Evolutionary conservation across 345 rosid species (phyloP).

Genomic region (Eucalyptus microcorys): DNA sequence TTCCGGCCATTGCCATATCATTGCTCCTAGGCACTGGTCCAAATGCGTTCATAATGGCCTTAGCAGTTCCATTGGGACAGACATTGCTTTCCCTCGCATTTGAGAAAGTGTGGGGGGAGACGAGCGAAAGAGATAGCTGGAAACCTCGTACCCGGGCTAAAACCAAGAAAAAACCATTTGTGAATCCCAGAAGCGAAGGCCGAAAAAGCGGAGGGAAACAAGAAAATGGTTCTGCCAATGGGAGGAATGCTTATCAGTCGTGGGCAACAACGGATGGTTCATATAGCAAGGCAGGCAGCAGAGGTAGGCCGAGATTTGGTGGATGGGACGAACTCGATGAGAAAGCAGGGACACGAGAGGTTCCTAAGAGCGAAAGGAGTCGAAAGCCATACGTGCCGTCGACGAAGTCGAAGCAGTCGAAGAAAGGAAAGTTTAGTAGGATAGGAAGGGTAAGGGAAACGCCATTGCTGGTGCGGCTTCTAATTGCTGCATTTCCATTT

Average conservation of each 20-base stretch:
- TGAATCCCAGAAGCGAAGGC: constrained; percentile 6
- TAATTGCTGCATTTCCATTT: constrained; percentile 70
- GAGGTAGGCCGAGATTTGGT: constrained; percentile 21
- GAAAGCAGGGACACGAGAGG: constrained; percentile 3
- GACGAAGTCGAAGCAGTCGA: constrained; percentile 8
- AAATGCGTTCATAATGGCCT: constrained; percentile 72
- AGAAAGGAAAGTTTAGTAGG: constrained; percentile 25
- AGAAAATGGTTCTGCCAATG: constrained; percentile 9
- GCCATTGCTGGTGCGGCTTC: constrained; percentile 50
- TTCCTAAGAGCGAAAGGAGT: neutral
- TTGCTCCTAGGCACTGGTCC: constrained; percentile 68
- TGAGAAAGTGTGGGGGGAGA: constrained; percentile 40
- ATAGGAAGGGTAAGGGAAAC: constrained; percentile 51
- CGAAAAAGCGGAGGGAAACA: constrained; percentile 7
- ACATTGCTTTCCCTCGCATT: constrained; percentile 42
- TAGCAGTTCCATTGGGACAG: constrained; percentile 81
- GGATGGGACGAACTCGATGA: constrained; percentile 85
- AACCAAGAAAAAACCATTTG: constrained; percentile 26
- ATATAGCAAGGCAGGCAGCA: neutral
- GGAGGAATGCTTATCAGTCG: constrained; percentile 40
- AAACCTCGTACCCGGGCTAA: constrained; percentile 1
- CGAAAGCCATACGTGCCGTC: neutral
- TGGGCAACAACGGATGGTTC: constrained; percentile 33
- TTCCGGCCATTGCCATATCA: constrained; percentile 65
- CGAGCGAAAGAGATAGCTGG: neutral